Evolutionary conservation across 257 asterid species (phyloP), one percentile per base, ranked within the genome.

Genomic region (Salvia hispanica): DNA sequence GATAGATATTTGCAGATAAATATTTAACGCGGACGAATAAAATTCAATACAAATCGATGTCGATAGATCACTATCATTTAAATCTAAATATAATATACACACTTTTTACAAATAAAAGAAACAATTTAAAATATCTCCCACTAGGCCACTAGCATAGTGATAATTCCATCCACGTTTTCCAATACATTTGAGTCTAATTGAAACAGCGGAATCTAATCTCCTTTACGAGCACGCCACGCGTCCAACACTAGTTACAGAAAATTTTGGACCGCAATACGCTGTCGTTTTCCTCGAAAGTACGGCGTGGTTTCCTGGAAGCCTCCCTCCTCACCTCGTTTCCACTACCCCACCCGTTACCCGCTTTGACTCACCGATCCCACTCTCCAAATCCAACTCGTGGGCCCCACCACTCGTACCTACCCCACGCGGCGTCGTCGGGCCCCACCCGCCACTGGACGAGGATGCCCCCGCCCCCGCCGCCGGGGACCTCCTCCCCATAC

Each of bases 401-500:
- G 2, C 1, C 31, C 31, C 31, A 25, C 31, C 31, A 25, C 31
- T 25, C 31, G 31, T 25, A 1, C 31, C 31, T 0, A 25, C 71
- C 4, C 75, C 81, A 21, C 72, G 16, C 48, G 90, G 74, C 62
- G 86, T 76, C 21, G 76, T 39, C 0, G 83, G 59, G 6, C 66
- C 53, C 2, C 64, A 47, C 0, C 73, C 77, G 2, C 75, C 70
- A 4, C 74, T 40, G 11, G 64, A 31, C 7, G 33, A 4, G 39
- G 39, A 25, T 1, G 31, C 31, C 31, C 31, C 37, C 3, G 5
- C n/a, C n/a, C n/a, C 57, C 9, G 70, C 74, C 18, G 70, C 72
- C 11, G 93, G 88, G 0, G 91, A 80, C 55, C 67, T 80, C 40
- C 76, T 83, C 40, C 85, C 87, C 87, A 88, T 80, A 21, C 93